phyloP scores from a whole-genome alignment of 306 rosid genomes.

The Dicorynia guianensis region DNA sequence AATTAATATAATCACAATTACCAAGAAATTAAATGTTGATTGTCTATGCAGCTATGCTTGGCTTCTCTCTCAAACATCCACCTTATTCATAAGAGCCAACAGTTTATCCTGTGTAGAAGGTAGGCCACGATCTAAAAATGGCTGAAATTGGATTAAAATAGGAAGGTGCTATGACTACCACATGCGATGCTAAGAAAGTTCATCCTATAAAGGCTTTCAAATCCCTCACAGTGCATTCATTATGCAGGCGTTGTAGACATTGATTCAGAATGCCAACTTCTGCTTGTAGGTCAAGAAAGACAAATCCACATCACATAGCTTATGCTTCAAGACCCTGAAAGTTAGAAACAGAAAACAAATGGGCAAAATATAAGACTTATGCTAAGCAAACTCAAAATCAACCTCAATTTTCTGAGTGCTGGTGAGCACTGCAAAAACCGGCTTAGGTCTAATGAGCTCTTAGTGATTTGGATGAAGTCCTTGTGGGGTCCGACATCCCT shows the following conservation, averaged over 20 bases:
- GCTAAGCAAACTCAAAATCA: slow-evolving; percentile 16
- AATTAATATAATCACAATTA: slow-evolving; percentile 28
- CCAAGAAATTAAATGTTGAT: background rate
- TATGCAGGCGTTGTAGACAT: slow-evolving; percentile 90
- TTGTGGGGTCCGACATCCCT: slow-evolving; percentile 81
- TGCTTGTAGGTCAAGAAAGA: slow-evolving; percentile 84
- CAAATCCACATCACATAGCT: slow-evolving; percentile 69
- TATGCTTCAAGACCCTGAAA: slow-evolving; percentile 69
- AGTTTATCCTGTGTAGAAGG: slow-evolving; percentile 77
- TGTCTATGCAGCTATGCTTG: too few species aligned
- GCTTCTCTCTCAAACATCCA: too few species aligned
- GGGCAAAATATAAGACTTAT: background rate
- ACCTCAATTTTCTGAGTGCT: slow-evolving; percentile 71
- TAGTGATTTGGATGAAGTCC: slow-evolving; percentile 75
- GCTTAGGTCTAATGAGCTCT: slow-evolving; percentile 55
- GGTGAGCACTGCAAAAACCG: slow-evolving; percentile 55
- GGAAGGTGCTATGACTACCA: slow-evolving; percentile 11
- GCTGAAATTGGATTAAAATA: slow-evolving; percentile 58
- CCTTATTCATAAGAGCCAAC: slow-evolving; percentile 85
- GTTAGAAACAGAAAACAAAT: background rate
- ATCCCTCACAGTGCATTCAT: slow-evolving; percentile 97
- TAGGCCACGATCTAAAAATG: slow-evolving; percentile 81
- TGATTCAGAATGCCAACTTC: slow-evolving; percentile 96
- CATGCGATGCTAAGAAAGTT: background rate
- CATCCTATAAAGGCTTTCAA: slow-evolving; percentile 41